Evolutionary conservation across 1,284 basidiomycete genomes (phyloP).

Genomic region (Paramarasmius palmivorus): DNA sequence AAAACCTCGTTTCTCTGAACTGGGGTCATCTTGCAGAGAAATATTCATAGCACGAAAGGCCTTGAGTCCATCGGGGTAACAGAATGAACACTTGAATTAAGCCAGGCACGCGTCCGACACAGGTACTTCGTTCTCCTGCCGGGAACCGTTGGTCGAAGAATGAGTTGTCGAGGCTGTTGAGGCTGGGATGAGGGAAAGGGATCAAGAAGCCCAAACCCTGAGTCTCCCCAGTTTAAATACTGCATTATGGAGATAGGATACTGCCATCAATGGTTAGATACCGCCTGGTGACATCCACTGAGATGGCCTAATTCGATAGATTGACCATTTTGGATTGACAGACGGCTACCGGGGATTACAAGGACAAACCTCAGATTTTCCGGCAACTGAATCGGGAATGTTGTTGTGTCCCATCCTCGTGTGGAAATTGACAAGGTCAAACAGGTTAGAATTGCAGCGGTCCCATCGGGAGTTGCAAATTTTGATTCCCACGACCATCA

Average conservation of each 20-base stretch:
- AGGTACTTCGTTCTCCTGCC: no score
- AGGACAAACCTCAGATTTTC: no score
- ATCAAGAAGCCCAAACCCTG: conserved; percentile 23
- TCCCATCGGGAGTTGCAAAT: no score
- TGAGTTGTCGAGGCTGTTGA: no score
- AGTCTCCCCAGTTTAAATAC: conserved; percentile 44
- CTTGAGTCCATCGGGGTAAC: conserved; percentile 19
- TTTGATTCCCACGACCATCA: no score
- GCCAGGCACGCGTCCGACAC: conserved; percentile 52
- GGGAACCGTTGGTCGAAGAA: no score
- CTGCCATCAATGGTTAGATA: conserved; percentile 41
- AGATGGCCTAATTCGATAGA: background rate
- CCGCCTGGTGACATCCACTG: background rate
- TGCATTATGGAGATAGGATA: conserved; percentile 56
- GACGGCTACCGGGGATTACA: no score
- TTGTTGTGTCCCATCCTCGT: no score
- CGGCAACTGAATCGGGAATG: no score
- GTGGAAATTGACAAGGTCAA: no score
- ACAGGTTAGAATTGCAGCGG: no score
- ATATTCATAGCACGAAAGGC: conserved; percentile 36
- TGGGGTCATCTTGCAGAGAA: conserved; percentile 40
- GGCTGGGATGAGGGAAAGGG: conserved; percentile 39
- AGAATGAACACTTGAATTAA: conserved; percentile 28
- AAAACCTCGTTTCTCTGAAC: conserved; percentile 41
- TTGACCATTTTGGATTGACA: background rate